Base-by-base conservation (phyloP, 2,329 filamentous ascomycete genomes). In the Curvularia hawaiiensis region DNA sequence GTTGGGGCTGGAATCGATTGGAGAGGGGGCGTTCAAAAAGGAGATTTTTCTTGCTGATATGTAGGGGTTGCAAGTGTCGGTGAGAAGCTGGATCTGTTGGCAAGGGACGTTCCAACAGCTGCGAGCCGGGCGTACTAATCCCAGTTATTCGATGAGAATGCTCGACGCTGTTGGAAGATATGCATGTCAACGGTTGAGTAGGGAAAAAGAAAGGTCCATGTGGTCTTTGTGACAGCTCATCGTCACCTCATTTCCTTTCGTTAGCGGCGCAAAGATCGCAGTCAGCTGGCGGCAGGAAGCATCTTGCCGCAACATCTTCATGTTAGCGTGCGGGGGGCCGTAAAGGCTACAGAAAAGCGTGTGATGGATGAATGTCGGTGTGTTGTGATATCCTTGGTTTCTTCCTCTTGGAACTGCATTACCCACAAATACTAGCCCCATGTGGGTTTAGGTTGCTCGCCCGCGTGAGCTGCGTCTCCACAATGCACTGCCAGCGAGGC, bases 351-450 rank as follows among this genome's bases (percentile, higher is more conserved):
- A 39, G n/a, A 35, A 14, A 40, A 50, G 28, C 24, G 35, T 50
- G 47, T 50, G 47, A 50, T 39, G 35, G 22, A 48, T 48, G 41
- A 47, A 47, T 50, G 47, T 50, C 47, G 47, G 47, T 50, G 47
- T 50, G 47, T 50, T 40, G 31, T 28, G 47, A 50, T 40, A 40
- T 50, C 33, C 35, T 40, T 50, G 33, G 47, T 43, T n/a, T 43
- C 11, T 43, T 33, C 20, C 47, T 16, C 31, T 40, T 40, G 24
- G 24, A 39, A 40, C 35, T 39, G 47, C 35, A 40, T 28, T 50
- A 28, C 26, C 47, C 47, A 50, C 47, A 12, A 11, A 5, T 8
- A 18, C 35, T 40, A 50, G 22, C 8, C 47, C 26, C 3, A n/a
- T 4, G 6, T 40, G 24, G 47, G 47, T 30, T 40, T 50, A 30